Percentiles rank a stretch among this genome's conserved stretches.
Evolutionary conservation across 257 asterid species (phyloP).

Genomic region (Marsdenia floribunda): DNA sequence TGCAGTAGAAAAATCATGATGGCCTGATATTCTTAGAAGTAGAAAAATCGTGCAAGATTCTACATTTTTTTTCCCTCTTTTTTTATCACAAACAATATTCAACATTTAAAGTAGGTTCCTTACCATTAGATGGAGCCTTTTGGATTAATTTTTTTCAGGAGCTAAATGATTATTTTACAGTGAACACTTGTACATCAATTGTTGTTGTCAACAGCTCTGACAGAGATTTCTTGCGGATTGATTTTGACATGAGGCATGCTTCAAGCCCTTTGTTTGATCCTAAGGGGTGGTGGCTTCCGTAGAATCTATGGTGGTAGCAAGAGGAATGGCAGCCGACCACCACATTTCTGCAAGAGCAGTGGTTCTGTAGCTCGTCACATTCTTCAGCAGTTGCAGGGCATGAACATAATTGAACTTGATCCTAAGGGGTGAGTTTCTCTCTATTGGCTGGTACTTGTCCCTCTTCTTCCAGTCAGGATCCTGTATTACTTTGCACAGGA

Average conservation of each 20-base stretch:
- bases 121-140: not conserved
- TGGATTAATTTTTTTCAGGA: constrained; percentile 48
- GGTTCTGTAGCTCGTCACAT: constrained; percentile 90
- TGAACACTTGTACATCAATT: constrained; percentile 69
- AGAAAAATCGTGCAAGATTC: no score
- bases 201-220: constrained; percentile 87
- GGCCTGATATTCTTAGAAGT: no score
- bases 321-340: constrained; percentile 91
- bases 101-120: no score
- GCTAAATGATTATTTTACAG: constrained; percentile 56
- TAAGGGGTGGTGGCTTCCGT: constrained; percentile 58
- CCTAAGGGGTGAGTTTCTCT: constrained; percentile 60
- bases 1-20: no score
- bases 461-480: not conserved
- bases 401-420: constrained; percentile 69
- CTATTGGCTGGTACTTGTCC: not conserved
- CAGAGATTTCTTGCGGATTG: constrained; percentile 77
- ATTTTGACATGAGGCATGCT: constrained; percentile 79
- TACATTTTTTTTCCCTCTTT: no score
- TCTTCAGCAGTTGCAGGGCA: constrained; percentile 72
- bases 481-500: not conserved
- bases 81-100: no score
- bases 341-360: constrained; percentile 86
- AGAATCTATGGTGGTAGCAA: constrained; percentile 97
- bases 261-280: constrained; percentile 1